A percentile compares a stretch with the other conserved stretches of the same genome.
These are phyloP conservation scores for Trichomonascaceae sp. DNA, from an alignment of 1,139 yeast species.

Conservation along the genomic window DNA sequence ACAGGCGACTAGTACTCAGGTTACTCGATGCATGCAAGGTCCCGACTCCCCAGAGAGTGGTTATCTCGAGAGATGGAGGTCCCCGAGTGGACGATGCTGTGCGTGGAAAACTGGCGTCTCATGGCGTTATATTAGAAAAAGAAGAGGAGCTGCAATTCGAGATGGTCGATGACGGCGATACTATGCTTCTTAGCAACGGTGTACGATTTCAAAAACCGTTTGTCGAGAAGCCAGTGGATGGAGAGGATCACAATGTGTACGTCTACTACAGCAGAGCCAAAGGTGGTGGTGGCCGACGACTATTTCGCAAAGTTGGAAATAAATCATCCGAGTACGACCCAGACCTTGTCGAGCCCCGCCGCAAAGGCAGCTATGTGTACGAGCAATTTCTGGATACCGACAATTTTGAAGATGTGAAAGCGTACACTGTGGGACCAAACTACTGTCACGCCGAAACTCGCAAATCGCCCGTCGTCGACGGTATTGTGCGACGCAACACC, in stretches of 20 bases:
- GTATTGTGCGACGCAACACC: slow-evolving; percentile 91
- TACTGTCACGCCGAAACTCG: slow-evolving; percentile 98
- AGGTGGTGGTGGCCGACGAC: slow-evolving; percentile 95
- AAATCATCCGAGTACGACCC: slow-evolving; percentile 96
- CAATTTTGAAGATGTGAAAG: slow-evolving; percentile 96
- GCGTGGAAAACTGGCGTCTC: slow-evolving; percentile 38
- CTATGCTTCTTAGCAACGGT: slow-evolving; percentile 61
- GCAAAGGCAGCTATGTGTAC: slow-evolving; percentile 83
- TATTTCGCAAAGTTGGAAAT: slow-evolving; percentile 93
- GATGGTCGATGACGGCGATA: slow-evolving; percentile 63
- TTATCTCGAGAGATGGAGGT: slow-evolving; percentile 93
- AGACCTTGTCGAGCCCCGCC: slow-evolving; percentile 55
- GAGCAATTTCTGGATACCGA: slow-evolving; percentile 97
- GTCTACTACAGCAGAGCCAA: slow-evolving; percentile 78
- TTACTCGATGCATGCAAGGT: slow-evolving; percentile 75
- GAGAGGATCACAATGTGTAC: slow-evolving; percentile 94
- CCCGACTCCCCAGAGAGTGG: slow-evolving; percentile 78
- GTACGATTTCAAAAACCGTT: slow-evolving; percentile 67
- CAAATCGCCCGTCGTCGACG: slow-evolving; percentile 97
- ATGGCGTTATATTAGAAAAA: slow-evolving; percentile 40
- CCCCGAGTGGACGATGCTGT: slow-evolving; percentile 67
- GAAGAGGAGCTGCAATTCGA: slow-evolving; percentile 62
- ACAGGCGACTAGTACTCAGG: slow-evolving; percentile 74
- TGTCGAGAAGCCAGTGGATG: slow-evolving; percentile 98
- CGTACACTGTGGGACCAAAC: slow-evolving; percentile 84